Base-by-base conservation (phyloP, 139 green algal genomes). In the Asterochloris sp. region DNA sequence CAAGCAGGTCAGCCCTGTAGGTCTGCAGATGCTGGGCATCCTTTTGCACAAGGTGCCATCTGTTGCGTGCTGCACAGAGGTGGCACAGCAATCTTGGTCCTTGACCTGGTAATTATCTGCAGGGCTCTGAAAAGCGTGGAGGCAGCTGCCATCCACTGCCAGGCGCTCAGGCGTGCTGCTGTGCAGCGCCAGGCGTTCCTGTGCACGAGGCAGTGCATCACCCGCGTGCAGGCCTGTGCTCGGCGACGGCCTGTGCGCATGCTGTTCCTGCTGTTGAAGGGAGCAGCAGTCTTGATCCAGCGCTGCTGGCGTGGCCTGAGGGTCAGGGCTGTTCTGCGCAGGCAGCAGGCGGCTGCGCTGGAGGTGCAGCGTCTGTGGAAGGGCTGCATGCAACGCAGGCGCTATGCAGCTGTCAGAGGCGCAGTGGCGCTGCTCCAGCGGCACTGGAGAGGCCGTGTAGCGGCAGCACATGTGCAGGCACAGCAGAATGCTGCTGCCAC, bases 281-380 rank as follows among this genome's bases (percentile, higher is more conserved):
- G 62, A 0, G 87, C 89, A 14, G 87, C 89, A 17, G 79, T 84
- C 11, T 78, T 60, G 68, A 86, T 94, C 26, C 85, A 89, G 78
- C 64, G 78, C 73, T 73, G 73, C 73, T 87, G 69, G 73, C 73
- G 84, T 21, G 78, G 78, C 78, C 63, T 77, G 26, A 76, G 27
- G 82, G 29, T 9, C 79, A 80, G 60, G 15, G 24, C 9, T 12
- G 23, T 14, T n/a, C 68, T 14, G 14, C 21, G 1, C 76, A 69
- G 76, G 68, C 38, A 61, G 68, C 29, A 47, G 76, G 67, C 24
- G 23, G 60, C 69, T 29, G 28, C 23, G 21, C 29, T n/a, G 21
- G 21, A 71, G 21, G 66, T 26, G 21, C 66, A 71, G 66, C 66
- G 19, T 10, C 66, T 71, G 29, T 47, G 69, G 14, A 76, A 9